Conservation (phyloP, 2,329 filamentous ascomycete genomes). For the Intubia oerlemansii region DNA sequence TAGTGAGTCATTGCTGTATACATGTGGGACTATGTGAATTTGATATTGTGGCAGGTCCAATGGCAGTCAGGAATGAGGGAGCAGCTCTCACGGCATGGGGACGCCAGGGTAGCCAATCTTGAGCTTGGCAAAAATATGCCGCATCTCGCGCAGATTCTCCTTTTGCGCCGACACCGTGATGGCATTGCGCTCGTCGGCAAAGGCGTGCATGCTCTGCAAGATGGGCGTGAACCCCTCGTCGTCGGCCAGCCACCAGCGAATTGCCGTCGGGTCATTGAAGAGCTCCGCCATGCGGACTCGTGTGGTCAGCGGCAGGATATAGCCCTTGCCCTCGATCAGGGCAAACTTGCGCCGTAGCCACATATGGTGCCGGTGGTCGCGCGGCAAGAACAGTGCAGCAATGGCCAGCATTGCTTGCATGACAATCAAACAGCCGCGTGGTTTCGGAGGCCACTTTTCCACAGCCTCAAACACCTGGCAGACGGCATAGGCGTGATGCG, state of each 20-base stretch:
- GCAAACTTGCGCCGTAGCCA: slow-evolving; percentile 71
- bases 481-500: slow-evolving; percentile 41
- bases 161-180: slow-evolving; percentile 32
- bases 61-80: not conserved
- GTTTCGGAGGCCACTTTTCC: slow-evolving; percentile 46
- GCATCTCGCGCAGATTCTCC: slow-evolving; percentile 54
- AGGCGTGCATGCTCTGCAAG: slow-evolving; percentile 54
- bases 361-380: slow-evolving; percentile 47
- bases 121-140: slow-evolving; percentile 47
- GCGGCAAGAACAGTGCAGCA: slow-evolving; percentile 58
- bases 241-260: slow-evolving; percentile 77
- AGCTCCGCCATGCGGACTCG: slow-evolving; percentile 54
- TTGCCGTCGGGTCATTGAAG: slow-evolving; percentile 50
- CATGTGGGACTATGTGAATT: too few species aligned
- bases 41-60: not conserved
- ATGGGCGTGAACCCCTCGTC: slow-evolving; percentile 55
- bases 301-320: slow-evolving; percentile 58
- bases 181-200: slow-evolving; percentile 57
- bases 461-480: slow-evolving; percentile 67
- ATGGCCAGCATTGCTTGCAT: slow-evolving; percentile 61
- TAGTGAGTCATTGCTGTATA: too few species aligned
- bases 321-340: slow-evolving; percentile 39
- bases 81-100: not conserved
- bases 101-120: slow-evolving; percentile 25
- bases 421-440: slow-evolving; percentile 47